Conservation (phyloP, 805 yeast species). For the Cyberlindnera mississippiensis region DNA sequence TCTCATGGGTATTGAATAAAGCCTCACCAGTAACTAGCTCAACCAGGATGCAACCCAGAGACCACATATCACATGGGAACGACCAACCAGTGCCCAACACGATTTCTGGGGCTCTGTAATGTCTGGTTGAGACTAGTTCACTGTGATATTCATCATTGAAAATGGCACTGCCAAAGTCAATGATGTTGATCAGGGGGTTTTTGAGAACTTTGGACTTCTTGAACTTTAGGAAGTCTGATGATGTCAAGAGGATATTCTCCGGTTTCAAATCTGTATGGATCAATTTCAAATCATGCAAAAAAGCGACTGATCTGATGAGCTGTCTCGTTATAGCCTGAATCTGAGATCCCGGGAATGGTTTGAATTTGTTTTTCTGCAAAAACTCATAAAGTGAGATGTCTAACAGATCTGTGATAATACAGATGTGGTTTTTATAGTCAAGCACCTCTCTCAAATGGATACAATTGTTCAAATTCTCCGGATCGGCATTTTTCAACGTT, state of each 20-base stretch:
- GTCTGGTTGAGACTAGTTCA: slow-evolving; percentile 88
- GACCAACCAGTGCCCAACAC: slow-evolving; percentile 96
- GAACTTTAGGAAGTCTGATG: slow-evolving; percentile 22
- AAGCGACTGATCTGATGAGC: slow-evolving; percentile 77
- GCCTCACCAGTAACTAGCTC: slow-evolving; percentile 95
- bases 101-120: slow-evolving; percentile 96
- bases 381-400: slow-evolving; percentile 89
- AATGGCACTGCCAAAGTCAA: slow-evolving; percentile 97
- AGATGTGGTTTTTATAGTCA: slow-evolving; percentile 90
- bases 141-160: slow-evolving; percentile 94
- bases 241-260: slow-evolving; percentile 65
- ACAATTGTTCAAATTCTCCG: slow-evolving; percentile 65
- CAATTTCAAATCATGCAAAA: slow-evolving; percentile 81
- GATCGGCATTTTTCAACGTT: slow-evolving; percentile 66
- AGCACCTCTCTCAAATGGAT: slow-evolving; percentile 85
- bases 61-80: slow-evolving; percentile 96
- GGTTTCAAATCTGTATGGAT: slow-evolving; percentile 98
- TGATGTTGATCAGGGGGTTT: slow-evolving; percentile 80
- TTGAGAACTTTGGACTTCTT: slow-evolving; percentile 45
- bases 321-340: slow-evolving; percentile 87
- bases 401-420: slow-evolving; percentile 85
- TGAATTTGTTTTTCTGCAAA: slow-evolving; percentile 73
- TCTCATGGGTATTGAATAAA: slow-evolving; percentile 90
- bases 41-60: slow-evolving; percentile 87
- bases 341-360: slow-evolving; percentile 93